phyloP scores from a whole-genome alignment of 441 rosid genomes.

The Brassica balearica region DNA sequence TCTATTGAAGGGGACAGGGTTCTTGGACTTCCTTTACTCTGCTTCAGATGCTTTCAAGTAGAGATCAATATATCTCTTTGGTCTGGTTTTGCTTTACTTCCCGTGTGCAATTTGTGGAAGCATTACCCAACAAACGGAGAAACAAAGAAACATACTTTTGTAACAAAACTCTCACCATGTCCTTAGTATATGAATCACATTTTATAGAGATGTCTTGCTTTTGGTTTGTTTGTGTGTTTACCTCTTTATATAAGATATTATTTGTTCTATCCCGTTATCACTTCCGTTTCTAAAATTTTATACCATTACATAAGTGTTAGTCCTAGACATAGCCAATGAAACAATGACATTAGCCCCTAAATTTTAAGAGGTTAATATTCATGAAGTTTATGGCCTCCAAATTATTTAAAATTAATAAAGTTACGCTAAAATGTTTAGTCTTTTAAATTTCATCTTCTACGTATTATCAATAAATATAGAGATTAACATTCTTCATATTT shows the following conservation, averaged over 20 bases:
- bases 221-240: slow-evolving; percentile 23
- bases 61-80: slow-evolving; percentile 10
- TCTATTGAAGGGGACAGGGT: slow-evolving; percentile 88
- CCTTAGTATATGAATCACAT: slow-evolving; percentile 18
- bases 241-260: slow-evolving; percentile 21
- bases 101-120: slow-evolving; percentile 26
- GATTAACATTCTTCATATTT: neutral
- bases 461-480: neutral
- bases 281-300: neutral
- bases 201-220: slow-evolving; percentile 29
- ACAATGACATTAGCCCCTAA: neutral
- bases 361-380: slow-evolving; percentile 1
- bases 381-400: neutral
- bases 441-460: neutral
- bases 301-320: neutral
- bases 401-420: neutral
- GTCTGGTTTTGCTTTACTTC: slow-evolving; percentile 20
- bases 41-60: slow-evolving; percentile 75
- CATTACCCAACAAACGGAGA: neutral
- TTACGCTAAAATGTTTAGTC: neutral
- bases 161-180: slow-evolving; percentile 14
- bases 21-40: slow-evolving; percentile 84
- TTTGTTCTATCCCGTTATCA: slow-evolving; percentile 6
- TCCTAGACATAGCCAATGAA: neutral
- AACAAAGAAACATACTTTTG: slow-evolving; percentile 27